Base-by-base conservation (phyloP, 768 basidiomycete species). In the Mycena vitilis region DNA sequence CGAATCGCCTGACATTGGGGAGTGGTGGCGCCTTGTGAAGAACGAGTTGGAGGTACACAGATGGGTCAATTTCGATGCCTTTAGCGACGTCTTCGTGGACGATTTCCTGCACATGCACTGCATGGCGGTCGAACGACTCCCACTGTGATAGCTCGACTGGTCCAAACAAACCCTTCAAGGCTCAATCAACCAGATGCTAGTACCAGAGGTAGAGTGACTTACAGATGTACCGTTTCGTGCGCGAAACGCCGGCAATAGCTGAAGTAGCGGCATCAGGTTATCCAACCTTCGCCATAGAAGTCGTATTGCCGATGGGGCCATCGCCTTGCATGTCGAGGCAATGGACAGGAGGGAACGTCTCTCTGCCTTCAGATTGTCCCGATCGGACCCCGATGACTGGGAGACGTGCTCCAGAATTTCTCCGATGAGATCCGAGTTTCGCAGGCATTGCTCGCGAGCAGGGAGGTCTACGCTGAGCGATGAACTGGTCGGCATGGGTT, bases 221-320 rank as follows among this genome's bases (percentile, higher is more conserved):
- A 63, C 63, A 48, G 47, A 63, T 22, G 48, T 38, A 8, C 63
- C 54, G 10, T 48, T 36, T 38, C 42, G 13, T 6, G n/a, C 15
- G 22, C 34, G 25, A 20, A 63, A 63, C 18, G 63, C 44, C 23
- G 63, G 63, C 40, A 63, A 47, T 5, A 63, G 44, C 4, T 22
- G 44, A 22, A 63, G 63, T 3, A 63, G 45, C 15, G 63, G 63
- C 44, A 55, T 34, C 11, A 63, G 40, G 36, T 63, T 63, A 40
- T 63, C 63, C 11, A 63, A 56, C 12, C 30, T 63, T 23, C 63
- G 40, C 62, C 62, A 63, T 30, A 63, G 34, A 13, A 55, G 55
- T 63, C 48, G 36, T 16, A 63, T 30, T 7, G 63, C 63, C 53
- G 53, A 56, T 15, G 54, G 63, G 5, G 44, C 48, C n/a, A 63